Percentiles rank a stretch among this genome's conserved stretches.
phyloP scores from a whole-genome alignment of 192 early-diverging fungal genomes.

The Coemansia sp. region DNA sequence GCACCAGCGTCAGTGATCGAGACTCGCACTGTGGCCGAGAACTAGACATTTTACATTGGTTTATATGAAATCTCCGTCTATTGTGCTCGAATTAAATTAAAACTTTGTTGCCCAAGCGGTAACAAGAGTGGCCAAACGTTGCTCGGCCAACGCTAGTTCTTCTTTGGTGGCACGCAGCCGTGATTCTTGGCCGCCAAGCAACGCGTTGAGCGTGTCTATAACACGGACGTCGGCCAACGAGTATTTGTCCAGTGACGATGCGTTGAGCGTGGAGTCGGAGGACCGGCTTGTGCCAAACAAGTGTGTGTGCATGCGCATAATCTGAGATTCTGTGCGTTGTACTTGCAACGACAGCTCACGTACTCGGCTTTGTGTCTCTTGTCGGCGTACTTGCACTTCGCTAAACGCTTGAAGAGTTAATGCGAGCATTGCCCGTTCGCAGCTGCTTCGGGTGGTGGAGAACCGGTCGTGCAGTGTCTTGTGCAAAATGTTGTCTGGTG shows the following conservation, averaged over 20 bases:
- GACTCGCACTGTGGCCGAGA: slow-evolving; percentile 43
- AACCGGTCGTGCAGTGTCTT: slow-evolving; percentile 34
- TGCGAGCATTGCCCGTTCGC: slow-evolving; percentile 25
- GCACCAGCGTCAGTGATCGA: slow-evolving; percentile 26
- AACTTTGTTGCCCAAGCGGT: slow-evolving; percentile 30
- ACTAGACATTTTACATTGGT: slow-evolving; percentile 11
- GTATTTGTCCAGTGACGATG: neutral
- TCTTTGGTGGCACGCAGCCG: slow-evolving; percentile 16
- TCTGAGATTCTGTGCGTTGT: slow-evolving; percentile 26
- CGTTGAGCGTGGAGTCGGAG: neutral
- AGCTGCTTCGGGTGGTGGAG: slow-evolving; percentile 14
- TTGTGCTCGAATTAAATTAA: slow-evolving; percentile 2
- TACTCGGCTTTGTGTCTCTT: slow-evolving; percentile 13
- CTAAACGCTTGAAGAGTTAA: slow-evolving; percentile 20
- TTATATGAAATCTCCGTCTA: too few relatives aligned
- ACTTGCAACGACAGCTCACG: slow-evolving; percentile 22
- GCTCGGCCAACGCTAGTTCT: slow-evolving; percentile 31
- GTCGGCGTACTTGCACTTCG: slow-evolving; percentile 18
- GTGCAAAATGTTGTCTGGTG: slow-evolving; percentile 32
- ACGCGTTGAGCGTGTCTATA: slow-evolving; percentile 11
- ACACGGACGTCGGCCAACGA: slow-evolving; percentile 10
- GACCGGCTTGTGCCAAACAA: slow-evolving; percentile 2
- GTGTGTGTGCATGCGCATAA: neutral
- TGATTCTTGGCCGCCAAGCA: slow-evolving; percentile 14
- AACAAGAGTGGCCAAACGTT: slow-evolving; percentile 14